These are phyloP conservation scores for Aspergillus amoenus DNA, from an alignment of 2,329 filamentous ascomycete genomes.

Conservation along the genomic window DNA sequence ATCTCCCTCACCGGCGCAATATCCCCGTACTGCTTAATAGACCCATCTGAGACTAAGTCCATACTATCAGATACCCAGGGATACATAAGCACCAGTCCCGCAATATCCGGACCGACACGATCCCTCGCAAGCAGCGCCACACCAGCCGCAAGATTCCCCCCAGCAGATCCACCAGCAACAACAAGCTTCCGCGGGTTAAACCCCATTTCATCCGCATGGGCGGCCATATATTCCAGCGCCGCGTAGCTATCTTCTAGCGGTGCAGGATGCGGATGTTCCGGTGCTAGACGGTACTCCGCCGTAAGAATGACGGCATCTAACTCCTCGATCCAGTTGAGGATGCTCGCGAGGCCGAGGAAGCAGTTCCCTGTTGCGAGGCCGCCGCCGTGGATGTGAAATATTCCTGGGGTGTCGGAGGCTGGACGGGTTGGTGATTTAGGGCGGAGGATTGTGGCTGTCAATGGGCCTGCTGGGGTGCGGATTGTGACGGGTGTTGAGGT, in stretches of 20 bases:
- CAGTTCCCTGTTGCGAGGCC: neutral
- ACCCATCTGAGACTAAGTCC: neutral
- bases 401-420: slow-evolving; percentile 42
- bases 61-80: slow-evolving; percentile 21
- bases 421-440: slow-evolving; percentile 5
- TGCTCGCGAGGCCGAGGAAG: neutral
- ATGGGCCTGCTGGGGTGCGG: slow-evolving; percentile 9
- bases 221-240: slow-evolving; percentile 60
- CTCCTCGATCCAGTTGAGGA: slow-evolving; percentile 36
- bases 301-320: slow-evolving; percentile 60
- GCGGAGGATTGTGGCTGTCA: slow-evolving; percentile 2
- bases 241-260: slow-evolving; percentile 67
- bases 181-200: slow-evolving; percentile 59
- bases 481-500: slow-evolving; percentile 6
- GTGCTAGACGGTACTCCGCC: slow-evolving; percentile 68
- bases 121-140: slow-evolving; percentile 20
- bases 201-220: slow-evolving; percentile 56
- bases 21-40: slow-evolving; percentile 13
- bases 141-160: slow-evolving; percentile 47
- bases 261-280: slow-evolving; percentile 63
- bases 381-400: slow-evolving; percentile 51
- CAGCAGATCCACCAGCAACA: slow-evolving; percentile 65
- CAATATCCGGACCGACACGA: slow-evolving; percentile 11
- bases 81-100: slow-evolving; percentile 18
- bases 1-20: neutral